Percentiles rank a stretch among this genome's conserved stretches.
Conservation (phyloP, 2,329 filamentous ascomycete species). For the Harringtonia aguacate region DNA sequence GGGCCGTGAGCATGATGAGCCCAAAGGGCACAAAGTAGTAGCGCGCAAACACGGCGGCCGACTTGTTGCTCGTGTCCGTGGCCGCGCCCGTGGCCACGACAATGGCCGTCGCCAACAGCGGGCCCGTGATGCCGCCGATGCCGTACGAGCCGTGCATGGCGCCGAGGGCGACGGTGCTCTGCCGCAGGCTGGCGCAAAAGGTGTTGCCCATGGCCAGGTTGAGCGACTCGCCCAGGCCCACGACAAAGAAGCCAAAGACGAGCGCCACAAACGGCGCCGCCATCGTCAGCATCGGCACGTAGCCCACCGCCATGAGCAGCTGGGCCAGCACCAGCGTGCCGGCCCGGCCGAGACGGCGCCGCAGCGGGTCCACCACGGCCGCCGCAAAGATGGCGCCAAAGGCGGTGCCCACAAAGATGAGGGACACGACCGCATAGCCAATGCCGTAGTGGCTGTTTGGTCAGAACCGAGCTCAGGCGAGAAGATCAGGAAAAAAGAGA, state of each 20-base stretch:
- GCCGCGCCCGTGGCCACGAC: constrained; percentile 43
- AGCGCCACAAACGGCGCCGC: constrained; percentile 60
- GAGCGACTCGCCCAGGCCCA: constrained; percentile 48
- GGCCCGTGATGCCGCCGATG: constrained; percentile 53
- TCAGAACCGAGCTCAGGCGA: too few relatives aligned
- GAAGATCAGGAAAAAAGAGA: background rate
- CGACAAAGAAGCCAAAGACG: constrained; percentile 56
- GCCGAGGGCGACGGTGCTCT: constrained; percentile 46
- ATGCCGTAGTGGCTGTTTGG: constrained; percentile 52
- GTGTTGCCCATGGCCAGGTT: constrained; percentile 48
- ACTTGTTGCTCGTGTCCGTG: background rate
- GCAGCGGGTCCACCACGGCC: constrained; percentile 54
- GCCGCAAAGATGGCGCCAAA: constrained; percentile 67
- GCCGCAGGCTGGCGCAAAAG: constrained; percentile 25
- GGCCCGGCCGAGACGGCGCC: constrained; percentile 52
- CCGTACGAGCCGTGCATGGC: constrained; percentile 58
- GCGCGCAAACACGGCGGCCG: constrained; percentile 23
- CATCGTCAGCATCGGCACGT: constrained; percentile 52
- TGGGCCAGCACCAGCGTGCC: constrained; percentile 51
- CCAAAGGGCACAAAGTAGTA: constrained; percentile 62
- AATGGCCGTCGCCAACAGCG: constrained; percentile 65
- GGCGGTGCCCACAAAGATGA: constrained; percentile 73
- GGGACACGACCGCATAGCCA: constrained; percentile 66
- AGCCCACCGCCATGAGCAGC: constrained; percentile 46
- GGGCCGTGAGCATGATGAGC: constrained; percentile 45